Evolutionary conservation across 306 rosid species (phyloP).

Genomic region (Cucurbita argyrosperma): DNA sequence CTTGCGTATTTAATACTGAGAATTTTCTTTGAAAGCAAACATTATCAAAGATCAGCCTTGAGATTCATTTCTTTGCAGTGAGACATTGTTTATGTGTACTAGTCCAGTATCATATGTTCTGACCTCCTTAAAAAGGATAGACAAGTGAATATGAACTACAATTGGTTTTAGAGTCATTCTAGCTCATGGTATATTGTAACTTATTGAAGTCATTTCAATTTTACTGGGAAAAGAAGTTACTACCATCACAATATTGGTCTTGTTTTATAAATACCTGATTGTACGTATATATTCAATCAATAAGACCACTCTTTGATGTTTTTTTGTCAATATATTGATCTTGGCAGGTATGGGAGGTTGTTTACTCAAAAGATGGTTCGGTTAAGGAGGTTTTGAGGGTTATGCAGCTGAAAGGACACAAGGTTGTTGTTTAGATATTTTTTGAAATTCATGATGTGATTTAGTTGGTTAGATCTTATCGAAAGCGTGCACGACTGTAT

Average conservation of each 20-base stretch:
- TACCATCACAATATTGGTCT: not conserved
- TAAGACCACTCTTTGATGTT: not conserved
- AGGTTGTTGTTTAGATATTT: constrained; percentile 33
- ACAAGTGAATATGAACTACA: not conserved
- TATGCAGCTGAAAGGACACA: constrained; percentile 99
- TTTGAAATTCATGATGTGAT: not conserved
- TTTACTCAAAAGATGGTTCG: constrained; percentile 87
- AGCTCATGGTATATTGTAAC: not conserved
- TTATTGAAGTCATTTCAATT: not conserved
- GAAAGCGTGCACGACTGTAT: not conserved
- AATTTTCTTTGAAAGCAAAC: not conserved
- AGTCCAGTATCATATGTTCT: not conserved
- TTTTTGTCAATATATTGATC: not conserved
- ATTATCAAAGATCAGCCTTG: not conserved
- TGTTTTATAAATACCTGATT: not conserved
- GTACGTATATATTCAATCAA: not conserved
- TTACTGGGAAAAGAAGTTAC: not conserved
- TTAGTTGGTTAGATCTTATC: not conserved
- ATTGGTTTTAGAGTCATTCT: not conserved
- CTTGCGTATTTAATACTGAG: not conserved
- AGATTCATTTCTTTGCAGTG: not conserved
- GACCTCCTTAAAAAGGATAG: not conserved
- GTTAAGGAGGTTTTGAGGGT: constrained; percentile 77
- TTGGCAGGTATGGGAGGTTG: constrained; percentile 83
- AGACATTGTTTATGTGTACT: not conserved